Evolutionary conservation across 495 filamentous ascomycete genomes (phyloP), one percentile per base, ranked within the genome.

Genomic region (Cercophora scortea): DNA sequence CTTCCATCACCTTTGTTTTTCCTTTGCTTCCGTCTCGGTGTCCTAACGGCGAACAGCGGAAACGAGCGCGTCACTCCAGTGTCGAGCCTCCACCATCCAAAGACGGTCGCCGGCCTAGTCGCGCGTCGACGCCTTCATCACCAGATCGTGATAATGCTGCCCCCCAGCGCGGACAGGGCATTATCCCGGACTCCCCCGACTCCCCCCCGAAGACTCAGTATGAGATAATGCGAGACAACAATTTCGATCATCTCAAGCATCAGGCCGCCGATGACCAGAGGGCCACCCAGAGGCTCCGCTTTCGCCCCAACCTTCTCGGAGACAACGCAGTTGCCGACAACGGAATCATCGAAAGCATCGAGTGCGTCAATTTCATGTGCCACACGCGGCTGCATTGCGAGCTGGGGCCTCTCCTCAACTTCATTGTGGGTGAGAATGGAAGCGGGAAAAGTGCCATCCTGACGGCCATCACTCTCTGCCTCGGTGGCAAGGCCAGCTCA

Each of bases 391-490:
- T 97, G 13, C 77, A 84, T 49, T 85, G 95, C 45, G 79, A 86
- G 39, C 74, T 99, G 15, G 92, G 93, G 0, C 92, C 93, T 0
- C 76, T 96, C 6, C 93, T 97, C 58, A 99, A 97, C 66, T 99
- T 97, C 68, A 90, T 99, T 47, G 89, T 95, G 50, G 93, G 93
- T 3, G 89, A 95, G 62, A 99, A 99, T 66, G 93, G 93, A 40
- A 97, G 93, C 61, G 93, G 93, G n/a, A 99, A 99, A 72, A 96
- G 92, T 64, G 93, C 93, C 18, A 84, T 97, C 17, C 71, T 99
- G n/a, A 96, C 93, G 2, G 93, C 89, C 7, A 81, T 99, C 50
- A 96, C 90, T 0, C 75, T 99, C 33, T 97, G 94, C 60, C 76
- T 99, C 8, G 94, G 93, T 36, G 93, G 89, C 3, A 96, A 95